Base-by-base conservation (phyloP, 108 stramenopile genomes). In the Nitzschia palea region DNA sequence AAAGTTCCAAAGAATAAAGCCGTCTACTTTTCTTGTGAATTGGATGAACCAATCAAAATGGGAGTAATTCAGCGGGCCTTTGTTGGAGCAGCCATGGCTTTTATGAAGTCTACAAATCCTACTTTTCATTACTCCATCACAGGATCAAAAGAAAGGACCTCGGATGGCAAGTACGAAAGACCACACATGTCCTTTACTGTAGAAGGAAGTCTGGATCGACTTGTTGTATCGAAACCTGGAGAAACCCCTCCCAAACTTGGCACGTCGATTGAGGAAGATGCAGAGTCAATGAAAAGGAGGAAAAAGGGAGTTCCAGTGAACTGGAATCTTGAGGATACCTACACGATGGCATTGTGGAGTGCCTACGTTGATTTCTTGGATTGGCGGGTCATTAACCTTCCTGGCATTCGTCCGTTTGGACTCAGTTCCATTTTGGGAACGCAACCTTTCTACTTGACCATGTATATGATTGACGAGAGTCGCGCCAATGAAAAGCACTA, bases 131-230 rank as follows among this genome's bases (percentile, higher is more conserved):
- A 78, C 58, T 70, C 65, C 44, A 73, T 79, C 28, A 69, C 71
- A 9, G 77, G 77, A 47, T 64, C 61, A 20, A 68, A 66, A 40
- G 48, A 74, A 9, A 25, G 45, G n/a, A 54, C 70, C 14, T 23
- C 34, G 2, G 77, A 80, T 70, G 83, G 79, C 27, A 54, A 50
- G 25, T 80, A 53, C 12, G 89, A 93, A 74, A 77, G 55, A 40
- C 87, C 96, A 0, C 93, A 92, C 70, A 84, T 95, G 70, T 80
- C 95, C 5, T 95, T 96, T 62, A 89, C 96, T 12, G 75, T 94
- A 4, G 83, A 80, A 44, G 77, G 79, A 29, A 79, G 81, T 23
- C 77, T 97, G 84, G 93, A 97, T 78, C 78, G 91, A 60, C 72
- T 97, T 9, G 86, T 93, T 2, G 87, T 80, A 0, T 93, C 90